A percentile compares a stretch with the other conserved stretches of the same genome.
Evolutionary conservation across 768 basidiomycete species (phyloP).

Genomic region (Trametes coccinea): DNA sequence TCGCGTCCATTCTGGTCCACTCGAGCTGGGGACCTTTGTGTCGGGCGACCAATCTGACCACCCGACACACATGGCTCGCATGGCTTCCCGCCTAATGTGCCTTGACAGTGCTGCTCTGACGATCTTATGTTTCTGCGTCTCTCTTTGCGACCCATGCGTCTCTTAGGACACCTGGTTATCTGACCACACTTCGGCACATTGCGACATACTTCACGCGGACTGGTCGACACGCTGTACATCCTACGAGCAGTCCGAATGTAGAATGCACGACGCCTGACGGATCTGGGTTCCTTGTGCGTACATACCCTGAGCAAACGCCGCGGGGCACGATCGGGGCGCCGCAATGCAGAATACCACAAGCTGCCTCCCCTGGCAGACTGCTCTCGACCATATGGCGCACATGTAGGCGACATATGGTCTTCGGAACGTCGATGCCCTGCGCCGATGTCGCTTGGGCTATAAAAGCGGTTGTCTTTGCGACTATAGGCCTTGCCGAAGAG

Average conservation of each 20-base stretch:
- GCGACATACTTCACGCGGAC: not conserved
- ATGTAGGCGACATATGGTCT: slow-evolving; percentile 14
- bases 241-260: not conserved
- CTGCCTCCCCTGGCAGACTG: not conserved
- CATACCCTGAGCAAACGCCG: not conserved
- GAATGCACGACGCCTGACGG: not conserved
- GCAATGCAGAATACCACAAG: slow-evolving; percentile 1
- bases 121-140: slow-evolving; percentile 4
- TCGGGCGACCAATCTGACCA: slow-evolving; percentile 8
- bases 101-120: not conserved
- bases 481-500: not conserved
- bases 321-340: not conserved
- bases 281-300: not conserved
- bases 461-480: not conserved
- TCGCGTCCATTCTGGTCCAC: not conserved
- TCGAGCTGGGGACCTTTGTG: not conserved
- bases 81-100: slow-evolving; percentile 6
- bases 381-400: slow-evolving; percentile 10
- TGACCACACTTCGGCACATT: not conserved
- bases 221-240: not conserved
- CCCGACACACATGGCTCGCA: slow-evolving; percentile 9
- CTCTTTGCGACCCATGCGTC: slow-evolving; percentile 5
- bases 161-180: slow-evolving; percentile 11
- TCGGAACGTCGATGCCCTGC: slow-evolving; percentile 1
- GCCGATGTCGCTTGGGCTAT: not conserved